Evolutionary conservation across 2,329 filamentous ascomycete species (phyloP).

Genomic region (Fusarium musae): DNA sequence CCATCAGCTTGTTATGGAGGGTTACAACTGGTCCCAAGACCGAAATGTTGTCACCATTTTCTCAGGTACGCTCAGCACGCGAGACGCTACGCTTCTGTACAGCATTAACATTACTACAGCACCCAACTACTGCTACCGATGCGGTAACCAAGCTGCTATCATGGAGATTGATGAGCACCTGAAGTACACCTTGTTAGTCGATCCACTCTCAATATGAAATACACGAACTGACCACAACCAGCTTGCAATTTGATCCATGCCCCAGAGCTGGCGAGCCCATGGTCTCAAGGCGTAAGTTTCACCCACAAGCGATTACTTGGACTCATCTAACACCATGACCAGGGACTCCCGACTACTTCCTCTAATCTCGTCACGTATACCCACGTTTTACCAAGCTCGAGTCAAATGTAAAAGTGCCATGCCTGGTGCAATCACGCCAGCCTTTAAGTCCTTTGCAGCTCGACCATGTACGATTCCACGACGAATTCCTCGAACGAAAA

Average conservation of each 20-base stretch:
- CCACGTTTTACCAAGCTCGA: slow-evolving; percentile 41
- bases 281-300: slow-evolving; percentile 85
- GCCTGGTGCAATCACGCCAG: slow-evolving; percentile 26
- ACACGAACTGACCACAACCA: slow-evolving; percentile 55
- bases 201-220: no score
- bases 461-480: slow-evolving; percentile 47
- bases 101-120: slow-evolving; percentile 56
- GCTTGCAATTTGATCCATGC: slow-evolving; percentile 99
- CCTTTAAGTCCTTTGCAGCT: slow-evolving; percentile 32
- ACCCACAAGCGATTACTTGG: background rate
- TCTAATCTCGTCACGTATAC: slow-evolving; percentile 66
- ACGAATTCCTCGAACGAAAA: slow-evolving; percentile 32
- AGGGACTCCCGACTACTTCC: slow-evolving; percentile 98
- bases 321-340: slow-evolving; percentile 36
- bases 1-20: slow-evolving; percentile 99
- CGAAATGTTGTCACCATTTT: slow-evolving; percentile 99
- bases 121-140: slow-evolving; percentile 97
- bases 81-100: background rate
- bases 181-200: slow-evolving; percentile 97
- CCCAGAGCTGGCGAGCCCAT: slow-evolving; percentile 97
- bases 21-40: slow-evolving; percentile 99
- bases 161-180: slow-evolving; percentile 99
- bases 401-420: slow-evolving; percentile 29
- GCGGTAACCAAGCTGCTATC: slow-evolving; percentile 99
- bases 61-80: slow-evolving; percentile 71